Evolutionary conservation across 2,329 filamentous ascomycete genomes (phyloP).

Genomic region (Penicillium sp.): DNA sequence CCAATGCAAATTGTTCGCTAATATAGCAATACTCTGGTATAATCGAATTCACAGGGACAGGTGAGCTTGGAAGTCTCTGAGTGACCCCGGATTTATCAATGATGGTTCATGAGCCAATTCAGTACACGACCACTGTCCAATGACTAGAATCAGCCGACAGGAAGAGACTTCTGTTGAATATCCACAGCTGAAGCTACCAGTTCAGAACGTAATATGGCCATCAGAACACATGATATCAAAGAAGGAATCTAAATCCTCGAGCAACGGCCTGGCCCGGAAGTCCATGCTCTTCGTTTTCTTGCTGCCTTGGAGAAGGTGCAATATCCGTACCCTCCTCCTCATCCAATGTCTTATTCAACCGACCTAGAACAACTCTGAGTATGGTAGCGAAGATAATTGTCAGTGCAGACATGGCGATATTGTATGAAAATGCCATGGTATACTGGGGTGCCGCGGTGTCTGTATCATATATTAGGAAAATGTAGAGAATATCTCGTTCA

Average conservation of each 20-base stretch:
- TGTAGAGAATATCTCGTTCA: background rate
- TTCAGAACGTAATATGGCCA: background rate
- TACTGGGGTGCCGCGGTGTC: constrained; percentile 22
- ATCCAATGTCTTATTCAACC: constrained; percentile 16
- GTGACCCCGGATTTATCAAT: no score
- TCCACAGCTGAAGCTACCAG: no score
- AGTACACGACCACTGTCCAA: no score
- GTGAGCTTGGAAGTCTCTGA: no score
- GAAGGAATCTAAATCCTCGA: constrained; percentile 17
- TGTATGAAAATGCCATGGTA: constrained; percentile 10
- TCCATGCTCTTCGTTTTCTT: constrained; percentile 15
- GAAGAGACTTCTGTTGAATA: no score
- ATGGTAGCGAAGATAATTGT: constrained; percentile 15
- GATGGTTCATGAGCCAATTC: no score
- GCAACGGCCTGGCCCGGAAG: constrained; percentile 11
- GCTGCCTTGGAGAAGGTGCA: background rate
- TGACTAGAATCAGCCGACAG: no score
- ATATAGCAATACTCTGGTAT: no score
- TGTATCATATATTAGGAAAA: background rate
- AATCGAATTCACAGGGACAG: no score
- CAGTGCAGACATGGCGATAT: constrained; percentile 14
- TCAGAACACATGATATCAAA: constrained; percentile 2
- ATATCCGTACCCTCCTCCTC: constrained; percentile 16
- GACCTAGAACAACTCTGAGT: constrained; percentile 15
- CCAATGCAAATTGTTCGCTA: no score